Conservation (phyloP, 345 rosid species). For the Firmiana major region DNA sequence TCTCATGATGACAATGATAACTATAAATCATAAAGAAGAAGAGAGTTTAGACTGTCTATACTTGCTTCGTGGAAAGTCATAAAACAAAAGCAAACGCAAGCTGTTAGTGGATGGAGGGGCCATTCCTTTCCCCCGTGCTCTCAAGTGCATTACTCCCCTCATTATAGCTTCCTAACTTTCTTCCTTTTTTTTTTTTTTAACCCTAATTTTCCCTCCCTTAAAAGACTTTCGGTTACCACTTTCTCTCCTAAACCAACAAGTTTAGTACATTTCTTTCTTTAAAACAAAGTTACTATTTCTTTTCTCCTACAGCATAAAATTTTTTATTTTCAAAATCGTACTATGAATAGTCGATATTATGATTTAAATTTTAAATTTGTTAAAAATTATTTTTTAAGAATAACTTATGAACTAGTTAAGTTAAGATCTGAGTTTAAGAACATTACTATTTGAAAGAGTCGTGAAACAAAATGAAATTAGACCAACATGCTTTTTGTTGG, state of each 20-base stretch:
- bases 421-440: neutral
- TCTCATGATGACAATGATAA: conserved; percentile 15
- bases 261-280: neutral
- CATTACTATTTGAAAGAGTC: neutral
- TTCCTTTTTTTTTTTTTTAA: conserved; percentile 16
- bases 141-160: conserved; percentile 37
- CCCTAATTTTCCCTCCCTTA: neutral
- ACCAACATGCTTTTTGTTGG: neutral
- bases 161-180: conserved; percentile 18
- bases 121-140: conserved; percentile 20
- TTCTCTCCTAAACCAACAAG: neutral
- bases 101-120: conserved; percentile 25
- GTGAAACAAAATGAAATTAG: neutral
- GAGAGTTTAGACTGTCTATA: neutral
- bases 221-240: conserved; percentile 15
- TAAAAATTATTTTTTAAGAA: no score
- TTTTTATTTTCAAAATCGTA: neutral
- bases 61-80: conserved; percentile 26
- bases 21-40: conserved; percentile 8
- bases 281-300: neutral
- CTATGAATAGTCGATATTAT: no score
- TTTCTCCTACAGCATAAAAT: neutral
- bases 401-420: no score
- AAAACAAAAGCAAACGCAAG: conserved; percentile 21
- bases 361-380: no score